Evolutionary conservation across 306 rosid genomes (phyloP).

Genomic region (Cicer cuneatum): DNA sequence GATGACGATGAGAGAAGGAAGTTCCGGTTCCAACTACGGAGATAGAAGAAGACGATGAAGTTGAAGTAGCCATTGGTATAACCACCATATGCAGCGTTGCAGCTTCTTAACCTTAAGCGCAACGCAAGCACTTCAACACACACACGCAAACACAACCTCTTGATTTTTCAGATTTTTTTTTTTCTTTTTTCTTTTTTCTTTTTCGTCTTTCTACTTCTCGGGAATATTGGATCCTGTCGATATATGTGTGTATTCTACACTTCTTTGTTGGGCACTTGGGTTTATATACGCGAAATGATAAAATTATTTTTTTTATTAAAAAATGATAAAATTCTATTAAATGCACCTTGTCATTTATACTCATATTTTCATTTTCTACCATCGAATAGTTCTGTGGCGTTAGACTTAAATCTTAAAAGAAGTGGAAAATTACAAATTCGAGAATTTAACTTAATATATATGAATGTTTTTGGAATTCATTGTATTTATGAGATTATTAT

Average conservation of each 20-base stretch:
- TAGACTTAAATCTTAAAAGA: too few relatives aligned
- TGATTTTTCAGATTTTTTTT: conserved; percentile 37
- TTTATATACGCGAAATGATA: neutral
- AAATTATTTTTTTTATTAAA: neutral
- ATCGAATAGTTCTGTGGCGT: too few relatives aligned
- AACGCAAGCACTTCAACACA: neutral
- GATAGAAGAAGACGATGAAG: conserved; percentile 40
- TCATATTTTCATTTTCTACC: too few relatives aligned
- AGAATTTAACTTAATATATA: too few relatives aligned
- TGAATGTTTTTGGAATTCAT: too few relatives aligned
- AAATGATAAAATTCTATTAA: too few relatives aligned
- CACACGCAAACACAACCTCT: conserved; percentile 27
- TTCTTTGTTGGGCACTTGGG: neutral
- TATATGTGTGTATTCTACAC: neutral
- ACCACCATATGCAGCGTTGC: neutral
- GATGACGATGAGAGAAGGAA: conserved; percentile 30
- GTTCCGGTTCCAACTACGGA: conserved; percentile 44
- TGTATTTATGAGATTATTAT: too few relatives aligned
- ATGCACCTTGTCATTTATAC: too few relatives aligned
- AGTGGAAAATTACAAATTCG: too few relatives aligned
- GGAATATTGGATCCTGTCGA: conserved; percentile 4
- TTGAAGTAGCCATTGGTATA: conserved; percentile 37
- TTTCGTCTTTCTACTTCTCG: neutral
- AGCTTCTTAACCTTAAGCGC: conserved; percentile 3
- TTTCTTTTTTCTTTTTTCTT: neutral